phyloP scores from a whole-genome alignment of 2,329 filamentous ascomycete genomes.

The Aspergillus sp. region DNA sequence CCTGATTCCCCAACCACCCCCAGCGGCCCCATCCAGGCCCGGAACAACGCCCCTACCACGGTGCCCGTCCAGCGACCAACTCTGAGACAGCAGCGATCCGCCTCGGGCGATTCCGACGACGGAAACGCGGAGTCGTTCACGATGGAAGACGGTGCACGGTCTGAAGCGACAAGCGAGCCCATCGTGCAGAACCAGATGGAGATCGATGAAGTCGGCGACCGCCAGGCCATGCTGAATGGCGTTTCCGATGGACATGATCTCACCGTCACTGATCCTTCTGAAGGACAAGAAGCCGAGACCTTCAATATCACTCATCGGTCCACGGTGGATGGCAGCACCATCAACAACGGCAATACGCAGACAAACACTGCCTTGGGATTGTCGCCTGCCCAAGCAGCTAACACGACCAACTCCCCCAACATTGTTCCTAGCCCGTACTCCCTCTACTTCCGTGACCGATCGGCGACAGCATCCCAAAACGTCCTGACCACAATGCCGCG shows the following conservation, averaged over 20 bases:
- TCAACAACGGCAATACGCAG: slow-evolving; percentile 66
- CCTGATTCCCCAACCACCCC: slow-evolving; percentile 89
- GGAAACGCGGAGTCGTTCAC: slow-evolving; percentile 77
- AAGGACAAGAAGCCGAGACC: slow-evolving; percentile 80
- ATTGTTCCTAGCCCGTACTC: slow-evolving; percentile 70
- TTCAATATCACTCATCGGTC: slow-evolving; percentile 92
- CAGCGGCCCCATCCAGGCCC: slow-evolving; percentile 62
- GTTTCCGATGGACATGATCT: slow-evolving; percentile 70
- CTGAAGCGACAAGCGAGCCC: slow-evolving; percentile 57
- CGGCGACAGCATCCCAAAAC: slow-evolving; percentile 64
- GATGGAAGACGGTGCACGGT: slow-evolving; percentile 62
- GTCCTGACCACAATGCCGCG: slow-evolving; percentile 89
- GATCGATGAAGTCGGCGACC: slow-evolving; percentile 83
- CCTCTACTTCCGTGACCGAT: slow-evolving; percentile 74
- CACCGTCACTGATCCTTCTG: slow-evolving; percentile 74
- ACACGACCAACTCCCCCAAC: slow-evolving; percentile 69
- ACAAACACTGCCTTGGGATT: slow-evolving; percentile 67
- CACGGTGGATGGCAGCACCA: slow-evolving; percentile 79
- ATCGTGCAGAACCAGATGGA: slow-evolving; percentile 76
- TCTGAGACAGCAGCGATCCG: slow-evolving; percentile 83
- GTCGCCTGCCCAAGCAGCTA: slow-evolving; percentile 62
- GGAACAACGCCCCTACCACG: slow-evolving; percentile 52
- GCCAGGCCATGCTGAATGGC: slow-evolving; percentile 71
- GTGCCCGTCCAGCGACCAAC: slow-evolving; percentile 71
- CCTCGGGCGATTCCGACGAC: slow-evolving; percentile 84